These are phyloP conservation scores for Fusarium transvaalense DNA, from an alignment of 2,329 filamentous ascomycete genomes.

Conservation along the genomic window DNA sequence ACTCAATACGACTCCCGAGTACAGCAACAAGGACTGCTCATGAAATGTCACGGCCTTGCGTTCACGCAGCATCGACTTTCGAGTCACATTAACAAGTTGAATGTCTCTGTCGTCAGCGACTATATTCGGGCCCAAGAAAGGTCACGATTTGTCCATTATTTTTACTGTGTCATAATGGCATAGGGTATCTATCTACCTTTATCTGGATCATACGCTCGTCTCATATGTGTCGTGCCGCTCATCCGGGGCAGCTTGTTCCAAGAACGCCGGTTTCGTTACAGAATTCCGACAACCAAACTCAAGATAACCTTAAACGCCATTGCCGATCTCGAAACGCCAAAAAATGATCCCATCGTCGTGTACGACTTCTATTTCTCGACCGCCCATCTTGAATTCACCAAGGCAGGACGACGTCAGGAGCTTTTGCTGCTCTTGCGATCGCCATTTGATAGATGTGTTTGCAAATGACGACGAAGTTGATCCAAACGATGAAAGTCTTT, in stretches of 20 bases:
- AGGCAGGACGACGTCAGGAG: constrained; percentile 12
- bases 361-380: background rate
- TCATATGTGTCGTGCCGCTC: constrained; percentile 20
- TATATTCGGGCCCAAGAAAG: background rate
- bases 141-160: constrained; percentile 2
- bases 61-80: background rate
- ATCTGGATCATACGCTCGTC: constrained; percentile 21
- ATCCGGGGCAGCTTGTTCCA: constrained; percentile 15
- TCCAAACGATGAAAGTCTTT: constrained; percentile 71
- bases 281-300: constrained; percentile 13
- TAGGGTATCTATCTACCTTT: constrained; percentile 40
- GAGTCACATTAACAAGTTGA: background rate
- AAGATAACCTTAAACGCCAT: constrained; percentile 26
- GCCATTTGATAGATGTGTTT: constrained; percentile 50
- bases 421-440: constrained; percentile 36
- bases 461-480: constrained; percentile 68
- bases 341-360: constrained; percentile 1
- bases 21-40: background rate
- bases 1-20: background rate
- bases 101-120: background rate
- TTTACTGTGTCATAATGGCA: constrained; percentile 21
- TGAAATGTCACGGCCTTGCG: no score
- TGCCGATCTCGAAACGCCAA: constrained; percentile 23
- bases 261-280: constrained; percentile 21
- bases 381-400: background rate